Conservation (phyloP, 805 yeast species). For the Candida xiaguanensis region DNA sequence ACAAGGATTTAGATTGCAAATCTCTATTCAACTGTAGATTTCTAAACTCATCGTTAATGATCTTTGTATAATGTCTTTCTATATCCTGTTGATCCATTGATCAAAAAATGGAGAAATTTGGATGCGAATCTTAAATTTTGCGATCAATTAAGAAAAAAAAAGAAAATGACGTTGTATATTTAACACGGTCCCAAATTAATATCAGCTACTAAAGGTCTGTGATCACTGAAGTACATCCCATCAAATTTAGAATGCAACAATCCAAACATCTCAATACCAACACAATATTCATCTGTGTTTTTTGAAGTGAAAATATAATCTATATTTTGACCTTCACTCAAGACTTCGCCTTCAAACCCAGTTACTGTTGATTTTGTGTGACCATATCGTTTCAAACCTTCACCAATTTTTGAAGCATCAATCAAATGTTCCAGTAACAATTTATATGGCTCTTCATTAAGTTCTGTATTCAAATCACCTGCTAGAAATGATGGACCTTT, state of each 20-base stretch:
- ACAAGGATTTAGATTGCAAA: constrained; percentile 29
- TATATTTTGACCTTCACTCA: constrained; percentile 22
- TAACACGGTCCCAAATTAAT: constrained; percentile 8
- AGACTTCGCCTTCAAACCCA: constrained; percentile 27
- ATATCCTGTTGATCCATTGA: constrained; percentile 10
- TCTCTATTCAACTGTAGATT: constrained; percentile 30
- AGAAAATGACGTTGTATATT: not conserved
- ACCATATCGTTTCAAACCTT: constrained; percentile 24
- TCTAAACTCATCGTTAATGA: constrained; percentile 35
- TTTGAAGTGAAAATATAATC: constrained; percentile 31
- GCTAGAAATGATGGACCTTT: constrained; percentile 31
- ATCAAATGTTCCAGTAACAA: constrained; percentile 11
- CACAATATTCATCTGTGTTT: constrained; percentile 10
- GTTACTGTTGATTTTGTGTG: constrained; percentile 28
- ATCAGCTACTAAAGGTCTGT: constrained; percentile 33
- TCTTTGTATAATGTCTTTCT: constrained; percentile 18
- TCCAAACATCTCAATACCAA: constrained; percentile 23
- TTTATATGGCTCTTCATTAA: constrained; percentile 18
- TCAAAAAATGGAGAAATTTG: not conserved
- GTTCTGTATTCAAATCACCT: constrained; percentile 29
- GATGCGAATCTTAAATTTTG: not conserved
- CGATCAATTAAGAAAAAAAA: not conserved
- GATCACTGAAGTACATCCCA: constrained; percentile 33
- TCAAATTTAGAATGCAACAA: constrained; percentile 30
- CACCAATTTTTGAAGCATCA: constrained; percentile 19